Conservation (phyloP, 164 flowering plant species). For the Stephania yunnanensis region DNA sequence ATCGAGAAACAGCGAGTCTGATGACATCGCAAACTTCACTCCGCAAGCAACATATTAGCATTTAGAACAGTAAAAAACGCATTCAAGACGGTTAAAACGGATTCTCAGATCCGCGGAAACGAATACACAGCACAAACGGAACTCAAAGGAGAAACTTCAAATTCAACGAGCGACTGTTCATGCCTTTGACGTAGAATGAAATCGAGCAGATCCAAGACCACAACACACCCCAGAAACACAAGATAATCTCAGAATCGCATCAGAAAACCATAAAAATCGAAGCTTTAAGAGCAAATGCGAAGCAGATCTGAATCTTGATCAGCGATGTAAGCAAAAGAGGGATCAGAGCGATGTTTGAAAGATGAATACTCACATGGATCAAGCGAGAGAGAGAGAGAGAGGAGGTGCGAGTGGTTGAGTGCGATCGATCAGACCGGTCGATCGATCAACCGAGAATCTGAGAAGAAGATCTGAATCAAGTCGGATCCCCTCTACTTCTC, state of each 20-base stretch:
- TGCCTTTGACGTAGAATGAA: not conserved
- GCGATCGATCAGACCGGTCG: too few species aligned
- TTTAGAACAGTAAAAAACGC: not conserved
- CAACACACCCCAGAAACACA: not conserved
- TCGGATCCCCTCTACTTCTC: not conserved
- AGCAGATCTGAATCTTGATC: not conserved
- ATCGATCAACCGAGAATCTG: not conserved
- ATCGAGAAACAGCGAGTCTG: not conserved
- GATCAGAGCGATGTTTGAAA: not conserved
- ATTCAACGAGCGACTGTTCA: not conserved
- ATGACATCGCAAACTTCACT: not conserved
- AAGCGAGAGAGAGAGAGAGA: not conserved
- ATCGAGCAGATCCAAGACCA: not conserved
- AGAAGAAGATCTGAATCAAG: not conserved
- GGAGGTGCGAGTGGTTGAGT: not conserved
- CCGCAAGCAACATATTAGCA: not conserved
- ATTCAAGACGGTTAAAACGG: not conserved
- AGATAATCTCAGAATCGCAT: not conserved
- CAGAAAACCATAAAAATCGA: not conserved
- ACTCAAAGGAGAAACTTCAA: not conserved
- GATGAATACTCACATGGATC: not conserved
- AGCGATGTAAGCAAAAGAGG: not conserved
- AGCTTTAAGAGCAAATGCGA: not conserved
- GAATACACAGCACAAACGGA: not conserved
- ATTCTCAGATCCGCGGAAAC: not conserved